Conservation (phyloP, 1,139 yeast genomes). For the Zygosaccharomyces sapae region DNA sequence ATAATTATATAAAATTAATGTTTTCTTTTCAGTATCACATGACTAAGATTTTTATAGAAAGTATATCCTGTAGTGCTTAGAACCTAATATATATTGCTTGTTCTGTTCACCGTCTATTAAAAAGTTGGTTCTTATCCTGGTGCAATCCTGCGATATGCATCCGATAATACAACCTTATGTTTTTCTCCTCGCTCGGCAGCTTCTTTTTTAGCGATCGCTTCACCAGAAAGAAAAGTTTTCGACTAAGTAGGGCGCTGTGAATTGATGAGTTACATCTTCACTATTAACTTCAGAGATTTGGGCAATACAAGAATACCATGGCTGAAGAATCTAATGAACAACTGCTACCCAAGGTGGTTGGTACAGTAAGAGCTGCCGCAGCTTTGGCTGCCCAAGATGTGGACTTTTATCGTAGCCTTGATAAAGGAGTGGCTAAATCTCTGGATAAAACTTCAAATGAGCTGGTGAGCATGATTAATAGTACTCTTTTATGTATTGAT, state of each 20-base stretch:
- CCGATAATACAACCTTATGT: too few species aligned
- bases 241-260: neutral
- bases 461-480: slow-evolving; percentile 52
- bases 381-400: slow-evolving; percentile 79
- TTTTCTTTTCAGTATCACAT: neutral
- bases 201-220: neutral
- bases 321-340: slow-evolving; percentile 2
- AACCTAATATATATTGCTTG: too few species aligned
- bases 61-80: too few species aligned
- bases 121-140: too few species aligned
- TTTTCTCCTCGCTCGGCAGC: too few species aligned
- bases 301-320: neutral
- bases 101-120: too few species aligned
- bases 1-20: too few species aligned
- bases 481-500: slow-evolving; percentile 45
- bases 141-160: too few species aligned
- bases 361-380: slow-evolving; percentile 62
- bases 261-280: neutral
- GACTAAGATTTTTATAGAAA: neutral
- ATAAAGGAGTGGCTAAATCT: slow-evolving; percentile 44
- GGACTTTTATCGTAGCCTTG: slow-evolving; percentile 68
- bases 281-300: neutral
- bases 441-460: slow-evolving; percentile 44
- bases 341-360: slow-evolving; percentile 10
- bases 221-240: slow-evolving; percentile 1